phyloP scores from a whole-genome alignment of 2,329 filamentous ascomycete genomes.

The Colletotrichum orbiculare region DNA sequence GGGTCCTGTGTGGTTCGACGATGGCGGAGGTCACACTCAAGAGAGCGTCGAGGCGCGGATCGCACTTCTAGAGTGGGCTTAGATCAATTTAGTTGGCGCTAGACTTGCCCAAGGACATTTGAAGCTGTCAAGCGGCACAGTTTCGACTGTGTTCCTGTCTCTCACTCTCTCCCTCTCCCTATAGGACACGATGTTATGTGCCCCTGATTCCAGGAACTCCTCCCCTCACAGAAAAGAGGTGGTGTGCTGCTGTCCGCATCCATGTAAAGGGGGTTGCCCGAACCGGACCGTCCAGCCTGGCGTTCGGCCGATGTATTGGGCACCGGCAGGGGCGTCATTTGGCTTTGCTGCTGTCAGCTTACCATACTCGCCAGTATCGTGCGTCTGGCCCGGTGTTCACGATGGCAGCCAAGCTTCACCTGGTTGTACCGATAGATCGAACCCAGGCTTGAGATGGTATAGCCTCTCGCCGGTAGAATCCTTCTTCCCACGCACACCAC shows the following conservation, averaged over 20 bases:
- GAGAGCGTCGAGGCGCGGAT: conserved; percentile 9
- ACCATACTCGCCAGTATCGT: too few relatives aligned
- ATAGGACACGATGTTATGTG: background rate
- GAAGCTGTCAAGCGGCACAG: conserved; percentile 19
- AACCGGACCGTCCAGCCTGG: conserved; percentile 10
- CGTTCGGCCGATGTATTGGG: conserved; percentile 3
- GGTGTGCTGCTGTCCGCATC: conserved; percentile 2
- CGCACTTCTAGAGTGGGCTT: conserved; percentile 8
- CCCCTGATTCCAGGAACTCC: background rate
- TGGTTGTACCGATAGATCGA: too few relatives aligned
- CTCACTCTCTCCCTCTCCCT: conserved; percentile 9
- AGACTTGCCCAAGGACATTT: conserved; percentile 1
- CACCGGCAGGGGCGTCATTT: conserved; percentile 22
- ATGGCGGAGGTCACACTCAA: conserved; percentile 16
- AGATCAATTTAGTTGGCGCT: conserved; percentile 15
- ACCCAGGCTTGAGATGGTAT: too few relatives aligned
- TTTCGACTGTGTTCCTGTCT: background rate
- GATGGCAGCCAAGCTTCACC: too few relatives aligned
- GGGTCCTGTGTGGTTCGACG: conserved; percentile 12
- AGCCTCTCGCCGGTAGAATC: too few relatives aligned
- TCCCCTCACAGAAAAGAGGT: background rate
- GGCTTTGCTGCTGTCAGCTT: background rate
- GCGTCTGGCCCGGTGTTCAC: too few relatives aligned
- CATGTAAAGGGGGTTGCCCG: conserved; percentile 7
- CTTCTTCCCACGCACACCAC: background rate